Base-by-base conservation (phyloP, 306 rosid species). In the Begonia fuchsioides region DNA sequence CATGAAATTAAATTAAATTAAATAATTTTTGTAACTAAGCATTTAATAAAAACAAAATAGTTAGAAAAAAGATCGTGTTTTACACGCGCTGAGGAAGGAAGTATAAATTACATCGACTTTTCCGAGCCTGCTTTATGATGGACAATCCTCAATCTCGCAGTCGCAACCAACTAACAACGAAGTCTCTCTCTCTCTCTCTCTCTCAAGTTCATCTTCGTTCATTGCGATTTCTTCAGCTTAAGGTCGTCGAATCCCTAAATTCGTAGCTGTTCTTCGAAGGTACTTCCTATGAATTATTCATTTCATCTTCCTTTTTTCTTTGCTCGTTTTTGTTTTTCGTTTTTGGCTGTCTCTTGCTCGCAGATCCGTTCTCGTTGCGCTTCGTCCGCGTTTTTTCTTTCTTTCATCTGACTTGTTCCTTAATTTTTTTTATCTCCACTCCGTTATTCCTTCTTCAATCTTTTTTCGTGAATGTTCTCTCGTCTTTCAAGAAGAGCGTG, bases 311-410 rank as follows among this genome's bases (percentile, higher is more conserved):
- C 19, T 35, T 13, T 51, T 53, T 48, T 19, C 19, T 51, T 12
- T 20, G 9, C 41, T 47, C 17, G 20, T 48, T 63, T 17, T 32
- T 20, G 32, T 54, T 40, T 18, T 13, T 14, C 10, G 53, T 52
- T 60, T 62, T 46, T 50, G 26, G 15, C 13, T 55, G 51, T 38
- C 48, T 32, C 59, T 32, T 64, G 38, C 48, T 43, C 51, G 58
- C 66, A 76, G 96, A 86, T 84, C 93, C 78, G 72, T 68, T 67
- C 59, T 47, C 13, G 43, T 66, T 68, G 49, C 11, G 45, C 58
- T 48, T 15, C 56, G 39, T 18, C 15, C 16, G 6, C 10, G 49
- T 53, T 8, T 18, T 53, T 47, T 14, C 48, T 47, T 15, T n/a
- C 53, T 16, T 51, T 45, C 39, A 54, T 7, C 13, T 54, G 63